phyloP scores from a whole-genome alignment of 2,329 filamentous ascomycete species.

The Monilinia laxa region DNA sequence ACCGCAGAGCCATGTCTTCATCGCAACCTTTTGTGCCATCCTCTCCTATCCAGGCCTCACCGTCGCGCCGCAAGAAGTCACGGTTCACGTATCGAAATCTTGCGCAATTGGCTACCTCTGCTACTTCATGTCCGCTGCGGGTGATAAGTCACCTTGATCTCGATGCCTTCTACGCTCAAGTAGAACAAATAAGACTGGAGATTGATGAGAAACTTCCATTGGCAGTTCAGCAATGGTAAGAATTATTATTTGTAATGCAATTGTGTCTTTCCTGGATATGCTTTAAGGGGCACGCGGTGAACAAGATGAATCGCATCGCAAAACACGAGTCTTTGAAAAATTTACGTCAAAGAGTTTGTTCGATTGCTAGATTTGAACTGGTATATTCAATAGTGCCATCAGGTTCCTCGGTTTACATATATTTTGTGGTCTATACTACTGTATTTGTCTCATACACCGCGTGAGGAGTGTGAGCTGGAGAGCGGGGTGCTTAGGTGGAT shows the following conservation, averaged over 20 bases:
- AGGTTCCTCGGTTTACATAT: too few relatives aligned
- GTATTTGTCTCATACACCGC: too few relatives aligned
- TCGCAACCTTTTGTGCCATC: conserved; percentile 49
- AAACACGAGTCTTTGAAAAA: neutral
- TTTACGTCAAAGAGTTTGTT: neutral
- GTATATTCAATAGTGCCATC: neutral
- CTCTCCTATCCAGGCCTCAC: conserved; percentile 42
- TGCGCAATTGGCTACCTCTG: conserved; percentile 69
- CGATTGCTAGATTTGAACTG: too few relatives aligned
- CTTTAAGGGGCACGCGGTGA: too few relatives aligned
- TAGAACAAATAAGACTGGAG: conserved; percentile 84
- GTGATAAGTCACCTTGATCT: conserved; percentile 91
- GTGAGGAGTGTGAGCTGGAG: neutral
- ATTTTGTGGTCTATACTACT: too few relatives aligned
- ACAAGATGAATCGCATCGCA: neutral
- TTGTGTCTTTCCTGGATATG: neutral
- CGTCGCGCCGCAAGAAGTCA: conserved; percentile 49
- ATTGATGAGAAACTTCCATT: conserved; percentile 74
- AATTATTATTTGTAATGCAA: neutral
- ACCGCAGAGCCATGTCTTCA: conserved; percentile 45
- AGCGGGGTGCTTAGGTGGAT: neutral
- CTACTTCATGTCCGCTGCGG: conserved; percentile 72
- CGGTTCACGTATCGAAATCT: conserved; percentile 85
- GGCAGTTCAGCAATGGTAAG: conserved; percentile 87
- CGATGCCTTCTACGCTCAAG: conserved; percentile 97